A percentile compares a stretch with the other conserved stretches of the same genome.
phyloP scores from a whole-genome alignment of 2,329 filamentous ascomycete species.

The Aspergillus tubingensis region DNA sequence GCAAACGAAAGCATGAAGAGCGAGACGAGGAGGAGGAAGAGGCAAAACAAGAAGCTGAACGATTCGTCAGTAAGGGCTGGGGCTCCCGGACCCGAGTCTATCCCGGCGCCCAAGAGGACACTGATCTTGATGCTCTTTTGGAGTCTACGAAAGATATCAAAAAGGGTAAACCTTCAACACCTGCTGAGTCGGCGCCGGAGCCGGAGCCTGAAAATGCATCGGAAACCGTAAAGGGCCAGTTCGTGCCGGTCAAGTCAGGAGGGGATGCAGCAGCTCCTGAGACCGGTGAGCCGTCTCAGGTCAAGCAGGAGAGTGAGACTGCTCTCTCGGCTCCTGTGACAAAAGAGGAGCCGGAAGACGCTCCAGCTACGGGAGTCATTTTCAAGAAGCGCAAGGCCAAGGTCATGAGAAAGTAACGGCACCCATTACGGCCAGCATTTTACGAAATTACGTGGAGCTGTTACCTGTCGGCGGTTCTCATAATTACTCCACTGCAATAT shows the following conservation, averaged over 20 bases:
- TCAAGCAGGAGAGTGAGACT: background rate
- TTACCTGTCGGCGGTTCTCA: background rate
- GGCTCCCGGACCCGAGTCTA: conserved; percentile 45
- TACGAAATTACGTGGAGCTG: background rate
- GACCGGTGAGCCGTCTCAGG: conserved; percentile 9
- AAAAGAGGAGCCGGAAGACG: conserved; percentile 32
- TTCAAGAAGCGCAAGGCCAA: conserved; percentile 55
- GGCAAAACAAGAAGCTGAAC: conserved; percentile 33
- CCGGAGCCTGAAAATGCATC: conserved; percentile 19
- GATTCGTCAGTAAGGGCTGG: conserved; percentile 45
- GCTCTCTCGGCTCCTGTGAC: background rate
- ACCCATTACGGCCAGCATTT: background rate
- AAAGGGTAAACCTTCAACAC: conserved; percentile 29
- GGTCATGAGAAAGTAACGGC: conserved; percentile 38
- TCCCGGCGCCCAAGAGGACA: conserved; percentile 41
- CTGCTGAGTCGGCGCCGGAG: conserved; percentile 11
- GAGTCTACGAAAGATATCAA: conserved; percentile 44
- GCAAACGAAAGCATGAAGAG: conserved; percentile 48
- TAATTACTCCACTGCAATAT: background rate
- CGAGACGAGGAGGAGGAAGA: conserved; percentile 47
- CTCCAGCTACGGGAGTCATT: conserved; percentile 35
- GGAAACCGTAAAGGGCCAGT: conserved; percentile 2
- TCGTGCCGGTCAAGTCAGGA: conserved; percentile 12
- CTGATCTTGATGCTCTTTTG: conserved; percentile 47
- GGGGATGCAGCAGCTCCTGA: conserved; percentile 11